phyloP scores from a whole-genome alignment of 2,329 filamentous ascomycete species.

The Aspergillus pseudonomiae region DNA sequence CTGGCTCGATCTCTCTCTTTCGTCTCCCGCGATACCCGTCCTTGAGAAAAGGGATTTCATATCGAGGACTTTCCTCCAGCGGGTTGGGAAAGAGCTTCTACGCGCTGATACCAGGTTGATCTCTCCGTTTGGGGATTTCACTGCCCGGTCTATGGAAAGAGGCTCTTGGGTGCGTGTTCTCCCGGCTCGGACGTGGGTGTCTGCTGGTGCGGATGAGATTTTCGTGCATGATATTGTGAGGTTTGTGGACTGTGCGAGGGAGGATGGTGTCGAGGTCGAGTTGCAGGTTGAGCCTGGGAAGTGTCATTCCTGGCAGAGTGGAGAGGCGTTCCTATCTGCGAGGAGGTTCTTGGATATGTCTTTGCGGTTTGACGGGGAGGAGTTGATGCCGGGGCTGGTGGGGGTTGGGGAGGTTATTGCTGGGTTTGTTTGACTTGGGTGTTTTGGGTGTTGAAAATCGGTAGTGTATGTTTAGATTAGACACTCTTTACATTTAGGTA shows the following conservation, averaged over 20 bases:
- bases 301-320: slow-evolving; percentile 22
- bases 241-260: slow-evolving; percentile 12
- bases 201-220: slow-evolving; percentile 19
- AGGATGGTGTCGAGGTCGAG: slow-evolving; percentile 5
- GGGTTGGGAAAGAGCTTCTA: not conserved
- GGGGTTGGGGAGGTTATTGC: not conserved
- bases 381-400: not conserved
- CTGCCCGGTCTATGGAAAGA: not conserved
- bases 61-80: not conserved
- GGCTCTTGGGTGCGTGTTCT: slow-evolving; percentile 20
- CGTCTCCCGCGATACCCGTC: slow-evolving; percentile 10
- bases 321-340: slow-evolving; percentile 11
- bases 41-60: slow-evolving; percentile 20
- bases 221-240: slow-evolving; percentile 21
- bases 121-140: not conserved
- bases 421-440: not conserved
- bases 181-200: slow-evolving; percentile 15
- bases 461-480: not conserved
- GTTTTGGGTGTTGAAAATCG: not conserved
- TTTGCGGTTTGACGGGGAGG: not conserved
- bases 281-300: slow-evolving; percentile 12
- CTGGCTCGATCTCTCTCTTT: slow-evolving; percentile 19
- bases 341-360: not conserved
- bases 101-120: not conserved
- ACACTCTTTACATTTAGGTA: not conserved